Percentiles rank a stretch among this genome's conserved stretches.
phyloP scores from a whole-genome alignment of 805 yeast genomes.

The Kodamaea hsintzibuensis region DNA sequence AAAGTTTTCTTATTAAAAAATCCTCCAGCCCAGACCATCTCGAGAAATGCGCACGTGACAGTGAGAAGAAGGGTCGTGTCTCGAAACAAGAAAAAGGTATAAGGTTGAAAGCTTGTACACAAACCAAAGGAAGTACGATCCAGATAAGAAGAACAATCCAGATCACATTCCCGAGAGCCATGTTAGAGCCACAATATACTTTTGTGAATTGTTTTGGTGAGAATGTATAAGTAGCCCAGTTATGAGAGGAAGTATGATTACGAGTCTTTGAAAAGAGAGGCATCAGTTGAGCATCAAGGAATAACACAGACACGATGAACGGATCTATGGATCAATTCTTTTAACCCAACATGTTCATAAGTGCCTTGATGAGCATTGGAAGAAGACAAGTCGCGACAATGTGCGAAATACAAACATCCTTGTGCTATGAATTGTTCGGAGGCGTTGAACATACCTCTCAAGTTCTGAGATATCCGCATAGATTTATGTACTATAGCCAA shows the following conservation, averaged over 20 bases:
- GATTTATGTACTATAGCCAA: neutral
- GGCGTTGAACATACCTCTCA: neutral
- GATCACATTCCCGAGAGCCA: neutral
- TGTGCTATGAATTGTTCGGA: neutral
- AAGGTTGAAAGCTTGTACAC: neutral
- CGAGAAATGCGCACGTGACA: neutral
- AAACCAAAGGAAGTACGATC: neutral
- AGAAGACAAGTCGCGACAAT: neutral
- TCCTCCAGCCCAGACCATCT: neutral
- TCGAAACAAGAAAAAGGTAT: neutral
- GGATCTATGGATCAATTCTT: no score
- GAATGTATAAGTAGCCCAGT: neutral
- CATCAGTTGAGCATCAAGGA: no score
- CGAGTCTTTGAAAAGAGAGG: no score
- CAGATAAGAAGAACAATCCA: conserved; percentile 2
- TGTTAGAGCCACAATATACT: neutral
- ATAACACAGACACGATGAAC: no score
- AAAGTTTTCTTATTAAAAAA: neutral
- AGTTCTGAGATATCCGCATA: neutral
- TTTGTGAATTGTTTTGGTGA: neutral
- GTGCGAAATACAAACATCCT: neutral
- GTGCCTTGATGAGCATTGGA: neutral
- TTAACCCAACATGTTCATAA: neutral
- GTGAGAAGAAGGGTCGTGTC: neutral
- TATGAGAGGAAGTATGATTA: no score